Conservation (phyloP, 164 flowering plant genomes). For the Malania oleifera region DNA sequence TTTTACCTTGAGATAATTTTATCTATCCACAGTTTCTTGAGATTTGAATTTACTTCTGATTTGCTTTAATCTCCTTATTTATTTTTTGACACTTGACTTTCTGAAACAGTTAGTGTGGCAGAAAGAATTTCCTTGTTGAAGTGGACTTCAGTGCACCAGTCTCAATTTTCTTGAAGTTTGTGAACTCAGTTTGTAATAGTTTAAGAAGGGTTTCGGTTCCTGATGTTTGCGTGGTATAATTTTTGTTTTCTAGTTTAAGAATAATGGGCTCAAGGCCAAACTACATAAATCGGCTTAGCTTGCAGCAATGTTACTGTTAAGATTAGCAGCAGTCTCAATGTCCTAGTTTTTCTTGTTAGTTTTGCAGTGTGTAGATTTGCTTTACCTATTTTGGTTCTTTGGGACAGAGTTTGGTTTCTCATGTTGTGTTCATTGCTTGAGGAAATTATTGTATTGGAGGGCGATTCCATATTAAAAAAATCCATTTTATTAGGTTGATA, state of each 20-base stretch:
- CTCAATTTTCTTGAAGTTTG: neutral
- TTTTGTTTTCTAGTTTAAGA: neutral
- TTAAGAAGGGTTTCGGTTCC: no score
- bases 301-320: conserved; percentile 7
- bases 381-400: neutral
- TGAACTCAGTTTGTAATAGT: neutral
- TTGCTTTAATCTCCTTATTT: no score
- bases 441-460: no score
- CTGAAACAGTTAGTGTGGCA: no score
- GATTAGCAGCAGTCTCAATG: conserved; percentile 5
- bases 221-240: no score
- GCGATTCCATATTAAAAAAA: no score
- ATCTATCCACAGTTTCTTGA: no score
- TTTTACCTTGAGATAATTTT: no score
- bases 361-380: conserved; percentile 7
- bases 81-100: no score
- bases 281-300: conserved; percentile 2
- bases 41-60: no score
- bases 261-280: conserved; percentile 17
- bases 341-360: conserved; percentile 5
- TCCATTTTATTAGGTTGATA: no score
- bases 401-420: neutral
- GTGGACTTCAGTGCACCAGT: neutral
- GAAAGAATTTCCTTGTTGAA: no score
- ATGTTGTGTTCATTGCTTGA: neutral